Evolutionary conservation across 2,329 filamentous ascomycete genomes (phyloP).

Genomic region (Gnomoniopsis sp.): DNA sequence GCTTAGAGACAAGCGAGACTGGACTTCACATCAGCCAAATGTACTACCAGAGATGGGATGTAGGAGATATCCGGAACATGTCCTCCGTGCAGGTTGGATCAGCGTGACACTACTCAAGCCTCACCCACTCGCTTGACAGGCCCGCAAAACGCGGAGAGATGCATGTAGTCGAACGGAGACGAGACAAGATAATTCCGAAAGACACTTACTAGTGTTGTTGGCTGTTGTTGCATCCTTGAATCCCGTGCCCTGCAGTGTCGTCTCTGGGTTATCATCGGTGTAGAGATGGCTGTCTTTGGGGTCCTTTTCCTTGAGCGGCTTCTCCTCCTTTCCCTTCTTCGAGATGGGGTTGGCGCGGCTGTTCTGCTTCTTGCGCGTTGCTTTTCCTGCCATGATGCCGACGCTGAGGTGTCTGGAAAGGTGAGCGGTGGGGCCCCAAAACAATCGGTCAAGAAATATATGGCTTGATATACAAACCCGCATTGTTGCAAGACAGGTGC

Average conservation of each 20-base stretch:
- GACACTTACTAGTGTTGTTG: slow-evolving; percentile 11
- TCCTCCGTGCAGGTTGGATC: not conserved
- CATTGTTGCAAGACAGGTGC: not conserved
- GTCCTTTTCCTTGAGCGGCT: slow-evolving; percentile 2
- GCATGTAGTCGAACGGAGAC: not conserved
- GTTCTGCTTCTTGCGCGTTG: slow-evolving; percentile 12
- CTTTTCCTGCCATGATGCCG: slow-evolving; percentile 9
- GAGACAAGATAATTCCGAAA: not conserved
- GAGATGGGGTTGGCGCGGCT: slow-evolving; percentile 14
- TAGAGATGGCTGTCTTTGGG: slow-evolving; percentile 15
- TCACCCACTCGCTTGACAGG: not conserved
- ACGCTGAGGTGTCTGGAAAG: not conserved
- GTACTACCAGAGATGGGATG: not conserved
- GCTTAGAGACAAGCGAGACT: slow-evolving; percentile 13
- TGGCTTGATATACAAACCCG: not conserved
- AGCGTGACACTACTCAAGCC: too few relatives aligned
- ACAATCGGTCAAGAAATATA: not conserved
- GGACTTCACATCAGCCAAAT: not conserved
- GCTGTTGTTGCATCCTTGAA: slow-evolving; percentile 17
- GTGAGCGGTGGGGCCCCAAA: not conserved
- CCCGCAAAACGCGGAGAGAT: not conserved
- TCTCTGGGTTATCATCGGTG: slow-evolving; percentile 17
- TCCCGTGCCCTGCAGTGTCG: slow-evolving; percentile 12
- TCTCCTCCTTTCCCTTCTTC: slow-evolving; percentile 4
- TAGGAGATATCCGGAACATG: not conserved